Percentiles rank a stretch among this genome's conserved stretches.
These are phyloP conservation scores for Schizophyllum commune DNA, from an alignment of 1,284 basidiomycete species.

Conservation along the genomic window DNA sequence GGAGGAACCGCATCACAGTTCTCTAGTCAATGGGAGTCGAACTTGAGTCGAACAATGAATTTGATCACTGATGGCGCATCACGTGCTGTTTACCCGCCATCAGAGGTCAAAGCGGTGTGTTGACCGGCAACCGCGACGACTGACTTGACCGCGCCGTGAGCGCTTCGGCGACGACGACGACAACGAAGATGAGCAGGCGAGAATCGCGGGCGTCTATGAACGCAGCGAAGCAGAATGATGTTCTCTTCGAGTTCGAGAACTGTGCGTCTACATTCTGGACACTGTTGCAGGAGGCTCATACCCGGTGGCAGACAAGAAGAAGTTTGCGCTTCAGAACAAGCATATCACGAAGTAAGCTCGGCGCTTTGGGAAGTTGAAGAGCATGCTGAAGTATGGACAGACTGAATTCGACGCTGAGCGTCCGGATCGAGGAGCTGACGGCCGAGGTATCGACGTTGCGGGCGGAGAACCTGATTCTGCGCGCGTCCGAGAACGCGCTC, in stretches of 20 bases:
- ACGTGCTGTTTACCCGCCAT: not conserved
- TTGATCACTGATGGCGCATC: not conserved
- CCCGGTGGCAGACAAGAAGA: constrained; percentile 71
- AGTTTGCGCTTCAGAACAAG: constrained; percentile 81
- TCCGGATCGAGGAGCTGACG: constrained; percentile 77
- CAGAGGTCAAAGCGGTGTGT: not conserved
- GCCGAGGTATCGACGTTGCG: constrained; percentile 70
- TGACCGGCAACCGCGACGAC: not conserved
- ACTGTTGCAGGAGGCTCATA: constrained; percentile 16
- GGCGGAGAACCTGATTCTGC: constrained; percentile 72
- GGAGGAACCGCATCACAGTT: too few species aligned
- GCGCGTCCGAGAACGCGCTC: constrained; percentile 71
- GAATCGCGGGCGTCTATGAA: constrained; percentile 67
- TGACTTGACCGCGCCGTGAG: not conserved
- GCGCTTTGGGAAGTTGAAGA: constrained; percentile 7
- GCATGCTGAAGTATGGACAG: constrained; percentile 27
- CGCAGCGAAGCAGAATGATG: constrained; percentile 58
- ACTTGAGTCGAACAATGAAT: not conserved
- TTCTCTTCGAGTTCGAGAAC: constrained; percentile 73
- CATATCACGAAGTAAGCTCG: constrained; percentile 72
- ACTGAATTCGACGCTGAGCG: constrained; percentile 74
- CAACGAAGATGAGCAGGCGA: constrained; percentile 63
- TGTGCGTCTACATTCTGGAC: constrained; percentile 41
- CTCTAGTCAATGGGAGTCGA: too few species aligned
- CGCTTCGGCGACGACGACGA: not conserved